Evolutionary conservation across 495 filamentous ascomycete species (phyloP).

Genomic region (Tuber magnatum): DNA sequence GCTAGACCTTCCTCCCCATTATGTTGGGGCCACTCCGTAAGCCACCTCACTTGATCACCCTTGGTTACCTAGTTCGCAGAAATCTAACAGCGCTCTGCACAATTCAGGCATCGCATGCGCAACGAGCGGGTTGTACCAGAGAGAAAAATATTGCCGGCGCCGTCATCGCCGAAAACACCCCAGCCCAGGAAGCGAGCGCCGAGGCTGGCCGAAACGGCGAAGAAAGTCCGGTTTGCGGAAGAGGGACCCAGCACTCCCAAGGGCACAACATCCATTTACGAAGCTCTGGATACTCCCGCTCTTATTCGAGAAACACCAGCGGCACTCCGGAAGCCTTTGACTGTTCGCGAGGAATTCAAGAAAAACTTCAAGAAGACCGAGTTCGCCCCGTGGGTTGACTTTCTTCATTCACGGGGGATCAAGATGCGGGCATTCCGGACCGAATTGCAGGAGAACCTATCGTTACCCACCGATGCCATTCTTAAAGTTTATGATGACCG

Average conservation of each 20-base stretch:
- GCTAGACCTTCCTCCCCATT: conserved; percentile 39
- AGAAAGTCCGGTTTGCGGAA: conserved; percentile 25
- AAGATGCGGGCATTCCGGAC: conserved; percentile 11
- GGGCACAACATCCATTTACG: conserved; percentile 1
- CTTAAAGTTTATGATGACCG: conserved; percentile 30
- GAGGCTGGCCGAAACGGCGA: neutral
- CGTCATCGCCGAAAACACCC: neutral
- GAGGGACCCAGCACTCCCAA: conserved; percentile 18
- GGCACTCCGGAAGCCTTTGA: conserved; percentile 24
- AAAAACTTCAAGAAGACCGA: conserved; percentile 31
- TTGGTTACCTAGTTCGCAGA: neutral
- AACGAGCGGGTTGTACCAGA: neutral
- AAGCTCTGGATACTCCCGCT: conserved; percentile 33
- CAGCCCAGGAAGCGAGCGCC: neutral
- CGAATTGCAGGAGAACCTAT: conserved; percentile 17
- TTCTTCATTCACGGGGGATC: conserved; percentile 27
- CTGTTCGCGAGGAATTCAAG: conserved; percentile 29
- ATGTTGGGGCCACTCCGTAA: conserved; percentile 41
- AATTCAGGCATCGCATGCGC: neutral
- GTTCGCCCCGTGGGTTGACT: conserved; percentile 30
- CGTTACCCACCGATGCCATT: conserved; percentile 30
- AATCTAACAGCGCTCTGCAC: neutral
- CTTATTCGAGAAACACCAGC: conserved; percentile 37
- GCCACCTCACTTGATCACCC: conserved; percentile 6
- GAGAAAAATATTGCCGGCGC: neutral